Conservation (phyloP, 2,329 filamentous ascomycete genomes). For the Penicillium oxalicum region DNA sequence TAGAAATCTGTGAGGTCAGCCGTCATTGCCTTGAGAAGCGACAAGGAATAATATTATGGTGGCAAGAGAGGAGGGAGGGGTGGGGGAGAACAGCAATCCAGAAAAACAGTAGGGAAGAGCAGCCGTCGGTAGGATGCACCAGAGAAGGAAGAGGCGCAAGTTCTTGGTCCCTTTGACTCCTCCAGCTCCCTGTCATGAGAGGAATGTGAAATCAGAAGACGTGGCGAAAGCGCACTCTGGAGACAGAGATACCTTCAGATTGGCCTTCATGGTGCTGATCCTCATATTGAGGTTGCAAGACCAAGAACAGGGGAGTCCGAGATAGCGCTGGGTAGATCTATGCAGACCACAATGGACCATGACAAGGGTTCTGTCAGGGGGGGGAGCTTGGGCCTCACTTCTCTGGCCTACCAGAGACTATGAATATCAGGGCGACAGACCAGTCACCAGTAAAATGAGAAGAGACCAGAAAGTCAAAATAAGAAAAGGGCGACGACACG, state of each 20-base stretch:
- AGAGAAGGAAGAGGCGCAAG: slow-evolving; percentile 8
- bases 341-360: slow-evolving; percentile 27
- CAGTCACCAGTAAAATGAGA: background rate
- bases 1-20: slow-evolving; percentile 37
- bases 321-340: background rate
- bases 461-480: background rate
- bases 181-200: too few relatives aligned
- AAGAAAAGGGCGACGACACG: slow-evolving; percentile 4
- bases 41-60: slow-evolving; percentile 9
- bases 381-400: slow-evolving; percentile 28
- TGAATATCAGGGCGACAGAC: background rate
- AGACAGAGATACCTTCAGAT: too few relatives aligned
- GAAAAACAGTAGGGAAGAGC: slow-evolving; percentile 6
- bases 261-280: too few relatives aligned
- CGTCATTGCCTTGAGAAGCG: slow-evolving; percentile 15
- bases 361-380: slow-evolving; percentile 12
- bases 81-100: background rate
- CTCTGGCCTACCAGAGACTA: slow-evolving; percentile 4
- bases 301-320: too few relatives aligned
- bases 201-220: too few relatives aligned
- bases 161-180: too few relatives aligned
- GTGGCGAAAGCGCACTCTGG: too few relatives aligned
- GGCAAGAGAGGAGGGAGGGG: background rate
- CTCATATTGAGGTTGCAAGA: too few relatives aligned
- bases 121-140: background rate